phyloP scores from a whole-genome alignment of 805 yeast species.

The Sporopachydermia quercuum region DNA sequence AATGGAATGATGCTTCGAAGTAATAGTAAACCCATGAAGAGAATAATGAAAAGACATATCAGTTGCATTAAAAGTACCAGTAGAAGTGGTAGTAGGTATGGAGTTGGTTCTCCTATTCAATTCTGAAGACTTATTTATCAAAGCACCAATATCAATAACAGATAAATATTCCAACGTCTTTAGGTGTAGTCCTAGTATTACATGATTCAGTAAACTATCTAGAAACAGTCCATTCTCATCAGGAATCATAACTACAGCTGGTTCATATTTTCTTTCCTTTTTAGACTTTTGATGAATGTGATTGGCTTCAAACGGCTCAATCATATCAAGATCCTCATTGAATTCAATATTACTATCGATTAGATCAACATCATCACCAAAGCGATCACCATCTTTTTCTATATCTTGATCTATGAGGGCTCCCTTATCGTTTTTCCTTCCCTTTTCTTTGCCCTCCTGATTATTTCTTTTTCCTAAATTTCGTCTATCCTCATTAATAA shows the following conservation, averaged over 20 bases:
- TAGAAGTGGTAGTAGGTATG: neutral
- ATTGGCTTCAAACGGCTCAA: neutral
- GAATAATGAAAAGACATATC: neutral
- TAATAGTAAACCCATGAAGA: neutral
- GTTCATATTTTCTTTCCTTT: slow-evolving; percentile 9
- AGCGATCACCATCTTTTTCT: slow-evolving; percentile 3
- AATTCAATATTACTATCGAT: too few species aligned
- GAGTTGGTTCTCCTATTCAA: too few species aligned
- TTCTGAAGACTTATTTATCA: neutral
- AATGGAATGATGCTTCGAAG: slow-evolving; percentile 13
- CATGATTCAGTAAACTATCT: slow-evolving; percentile 14
- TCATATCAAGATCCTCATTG: too few species aligned
- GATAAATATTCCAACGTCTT: slow-evolving; percentile 16
- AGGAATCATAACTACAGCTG: slow-evolving; percentile 2
- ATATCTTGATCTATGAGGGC: slow-evolving; percentile 5
- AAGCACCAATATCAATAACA: slow-evolving; percentile 1
- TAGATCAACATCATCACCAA: too few species aligned
- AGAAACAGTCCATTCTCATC: slow-evolving; percentile 15
- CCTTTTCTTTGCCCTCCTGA: slow-evolving; percentile 2
- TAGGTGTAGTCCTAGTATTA: slow-evolving; percentile 13
- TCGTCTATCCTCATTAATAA: slow-evolving; percentile 29
- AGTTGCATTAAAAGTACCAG: neutral
- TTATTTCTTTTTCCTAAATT: slow-evolving; percentile 7
- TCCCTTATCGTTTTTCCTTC: neutral
- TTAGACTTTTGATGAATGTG: neutral